Base-by-base conservation (phyloP, 257 asterid species). In the Rhazya stricta region DNA sequence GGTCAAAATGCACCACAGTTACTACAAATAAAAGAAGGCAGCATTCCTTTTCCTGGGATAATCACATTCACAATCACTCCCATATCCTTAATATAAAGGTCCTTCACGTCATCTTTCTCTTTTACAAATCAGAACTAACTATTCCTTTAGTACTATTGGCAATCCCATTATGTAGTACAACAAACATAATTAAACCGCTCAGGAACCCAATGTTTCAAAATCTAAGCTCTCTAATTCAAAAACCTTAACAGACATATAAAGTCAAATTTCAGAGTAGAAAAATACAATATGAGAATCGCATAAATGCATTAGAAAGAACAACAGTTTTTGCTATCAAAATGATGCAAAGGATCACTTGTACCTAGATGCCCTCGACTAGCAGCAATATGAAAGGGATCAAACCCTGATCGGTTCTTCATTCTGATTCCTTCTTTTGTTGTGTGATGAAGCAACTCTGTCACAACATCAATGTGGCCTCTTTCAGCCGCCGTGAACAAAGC, bases 351-450 rank as follows among this genome's bases (percentile, higher is more conserved):
- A 61, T 9, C 16, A 25, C 8, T 16, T 45, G 15, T 84, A 87
- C 94, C 91, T 60, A 76, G 86, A 67, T 81, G 91, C 57, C 94
- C 94, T 78, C 76, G 86, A 58, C 63, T 89, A 37, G 91, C 90
- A 39, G 94, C 94, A 81, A 87, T 77, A 71, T 89, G 94, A 83
- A 86, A 75, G 16, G 92, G 83, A 84, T 83, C 88, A 36, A 88
- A 82, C 41, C 86, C 89, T 15, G 90, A 86, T 21, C 86, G 83
- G 50, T 81, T 88, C 81, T 88, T 88, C 32, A 67, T 9, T 27
- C 81, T 78, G 57, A 88, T 82, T 51, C 90, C 90, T 57, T 82
- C 89, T 7, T 82, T 81, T 9, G 89, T 84, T 21, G 88, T 78
- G 46, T 81, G 84, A 19, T 84, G 83, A 76, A 88, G 78, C 84